Conservation (phyloP, 2,329 filamentous ascomycete species). For the Sclerotinia borealis region DNA sequence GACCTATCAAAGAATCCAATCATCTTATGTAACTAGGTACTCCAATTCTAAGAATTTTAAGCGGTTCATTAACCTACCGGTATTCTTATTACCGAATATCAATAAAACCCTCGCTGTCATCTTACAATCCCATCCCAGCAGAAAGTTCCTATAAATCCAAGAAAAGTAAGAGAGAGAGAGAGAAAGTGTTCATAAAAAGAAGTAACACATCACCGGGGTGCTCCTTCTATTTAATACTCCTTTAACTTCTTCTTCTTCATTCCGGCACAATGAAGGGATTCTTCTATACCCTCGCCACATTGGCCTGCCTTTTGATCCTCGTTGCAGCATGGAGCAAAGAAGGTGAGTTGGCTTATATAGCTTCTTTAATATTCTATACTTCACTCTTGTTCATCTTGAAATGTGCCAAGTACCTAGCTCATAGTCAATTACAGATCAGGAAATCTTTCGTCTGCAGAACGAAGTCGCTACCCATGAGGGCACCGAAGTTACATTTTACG, state of each 20-base stretch:
- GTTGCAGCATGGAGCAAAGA: constrained; percentile 36
- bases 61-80: not conserved
- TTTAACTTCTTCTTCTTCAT: constrained; percentile 13
- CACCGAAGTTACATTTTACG: constrained; percentile 80
- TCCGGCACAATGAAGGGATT: constrained; percentile 31
- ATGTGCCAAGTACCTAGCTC: constrained; percentile 20
- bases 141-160: too few relatives aligned
- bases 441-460: constrained; percentile 93
- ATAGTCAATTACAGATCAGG: constrained; percentile 62
- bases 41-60: not conserved
- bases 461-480: constrained; percentile 76
- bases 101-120: constrained; percentile 5
- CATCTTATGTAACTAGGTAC: not conserved
- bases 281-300: constrained; percentile 27
- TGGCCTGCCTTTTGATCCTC: constrained; percentile 27
- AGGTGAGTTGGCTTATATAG: constrained; percentile 24
- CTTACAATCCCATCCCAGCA: not conserved
- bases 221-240: constrained; percentile 20
- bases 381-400: not conserved
- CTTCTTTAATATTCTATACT: not conserved
- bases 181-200: not conserved
- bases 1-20: not conserved
- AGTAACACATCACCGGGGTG: not conserved
- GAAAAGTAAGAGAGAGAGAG: not conserved
- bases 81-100: too few relatives aligned